Evolutionary conservation across 2,329 filamentous ascomycete genomes (phyloP).

Genomic region (Triangularia setosa): DNA sequence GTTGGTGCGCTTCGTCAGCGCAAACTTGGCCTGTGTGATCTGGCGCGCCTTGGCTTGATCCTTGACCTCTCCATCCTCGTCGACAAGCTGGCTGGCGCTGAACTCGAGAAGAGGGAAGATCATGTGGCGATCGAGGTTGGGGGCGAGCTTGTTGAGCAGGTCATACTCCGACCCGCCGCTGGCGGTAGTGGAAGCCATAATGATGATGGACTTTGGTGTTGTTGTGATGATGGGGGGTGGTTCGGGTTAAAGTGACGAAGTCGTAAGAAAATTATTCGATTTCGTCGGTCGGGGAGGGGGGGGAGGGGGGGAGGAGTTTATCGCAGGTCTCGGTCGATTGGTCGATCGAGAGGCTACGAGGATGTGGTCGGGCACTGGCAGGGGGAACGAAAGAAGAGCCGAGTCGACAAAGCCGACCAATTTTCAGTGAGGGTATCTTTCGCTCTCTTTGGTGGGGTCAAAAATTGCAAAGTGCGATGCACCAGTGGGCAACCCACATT

Average conservation of each 20-base stretch:
- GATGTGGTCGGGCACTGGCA: constrained; percentile 8
- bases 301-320: not conserved
- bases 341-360: constrained; percentile 10
- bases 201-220: constrained; percentile 29
- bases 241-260: constrained; percentile 4
- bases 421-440: constrained; percentile 23
- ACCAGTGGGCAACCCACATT: constrained; percentile 4
- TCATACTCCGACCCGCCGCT: constrained; percentile 40
- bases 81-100: constrained; percentile 75
- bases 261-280: constrained; percentile 5
- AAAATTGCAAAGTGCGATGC: constrained; percentile 27
- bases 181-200: constrained; percentile 27
- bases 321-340: constrained; percentile 3
- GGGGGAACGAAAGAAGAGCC: constrained; percentile 10
- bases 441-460: constrained; percentile 29
- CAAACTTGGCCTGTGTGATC: constrained; percentile 82
- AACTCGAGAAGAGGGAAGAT: constrained; percentile 97
- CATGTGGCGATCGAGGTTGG: constrained; percentile 90
- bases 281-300: no score
- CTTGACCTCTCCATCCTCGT: constrained; percentile 53
- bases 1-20: constrained; percentile 93
- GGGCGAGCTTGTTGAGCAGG: constrained; percentile 81
- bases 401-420: constrained; percentile 16
- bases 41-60: constrained; percentile 57
- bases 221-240: constrained; percentile 28